phyloP scores from a whole-genome alignment of 805 yeast genomes.

The Schwanniomyces polymorphus region DNA sequence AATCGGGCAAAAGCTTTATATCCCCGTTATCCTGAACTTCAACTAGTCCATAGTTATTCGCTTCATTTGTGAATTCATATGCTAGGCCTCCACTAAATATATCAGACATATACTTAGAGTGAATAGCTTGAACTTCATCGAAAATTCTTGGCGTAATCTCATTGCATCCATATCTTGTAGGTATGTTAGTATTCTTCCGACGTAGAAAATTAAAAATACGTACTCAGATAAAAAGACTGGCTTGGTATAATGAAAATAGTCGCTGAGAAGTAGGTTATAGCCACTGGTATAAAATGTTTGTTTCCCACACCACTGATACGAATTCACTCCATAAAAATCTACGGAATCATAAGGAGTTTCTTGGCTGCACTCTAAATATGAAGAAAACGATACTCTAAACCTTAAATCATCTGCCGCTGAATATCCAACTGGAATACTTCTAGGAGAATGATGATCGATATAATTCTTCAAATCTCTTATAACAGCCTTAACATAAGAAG shows the following conservation, averaged over 20 bases:
- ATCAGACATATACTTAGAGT: slow-evolving; percentile 68
- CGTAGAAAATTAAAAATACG: slow-evolving; percentile 7
- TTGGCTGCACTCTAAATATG: slow-evolving; percentile 76
- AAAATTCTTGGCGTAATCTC: slow-evolving; percentile 75
- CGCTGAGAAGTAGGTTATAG: slow-evolving; percentile 58
- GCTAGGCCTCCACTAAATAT: slow-evolving; percentile 85
- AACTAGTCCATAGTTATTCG: slow-evolving; percentile 78
- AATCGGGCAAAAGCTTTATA: slow-evolving; percentile 45
- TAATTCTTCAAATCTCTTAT: slow-evolving; percentile 80
- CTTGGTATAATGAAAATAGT: slow-evolving; percentile 63
- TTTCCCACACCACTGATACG: slow-evolving; percentile 86
- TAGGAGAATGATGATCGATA: slow-evolving; percentile 54
- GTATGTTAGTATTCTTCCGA: slow-evolving; percentile 10
- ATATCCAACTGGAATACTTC: slow-evolving; percentile 87
- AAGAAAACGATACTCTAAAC: slow-evolving; percentile 73
- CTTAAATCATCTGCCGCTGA: slow-evolving; percentile 93
- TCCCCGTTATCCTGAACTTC: slow-evolving; percentile 43
- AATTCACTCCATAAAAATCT: slow-evolving; percentile 81
- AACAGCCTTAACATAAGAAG: slow-evolving; percentile 75
- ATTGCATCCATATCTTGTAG: slow-evolving; percentile 67
- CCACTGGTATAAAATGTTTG: slow-evolving; percentile 85
- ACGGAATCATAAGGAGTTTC: slow-evolving; percentile 51
- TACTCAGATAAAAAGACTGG: slow-evolving; percentile 91
- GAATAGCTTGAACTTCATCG: slow-evolving; percentile 72
- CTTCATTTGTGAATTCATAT: slow-evolving; percentile 77